Evolutionary conservation across 768 basidiomycete species (phyloP).

Genomic region (Dacryopinax primogenitus): DNA sequence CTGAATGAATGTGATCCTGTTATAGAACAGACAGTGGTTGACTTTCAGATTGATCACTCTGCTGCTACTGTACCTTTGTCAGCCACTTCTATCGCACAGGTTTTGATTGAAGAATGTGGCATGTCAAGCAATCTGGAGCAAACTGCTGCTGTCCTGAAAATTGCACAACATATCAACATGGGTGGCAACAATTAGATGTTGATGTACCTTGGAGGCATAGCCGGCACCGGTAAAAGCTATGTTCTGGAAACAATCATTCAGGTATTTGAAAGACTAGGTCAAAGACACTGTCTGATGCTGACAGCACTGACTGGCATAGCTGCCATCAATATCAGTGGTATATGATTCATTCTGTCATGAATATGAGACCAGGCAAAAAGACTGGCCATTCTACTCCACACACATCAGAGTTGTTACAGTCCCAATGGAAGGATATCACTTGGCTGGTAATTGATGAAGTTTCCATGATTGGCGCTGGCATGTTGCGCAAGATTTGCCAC

Average conservation of each 20-base stretch:
- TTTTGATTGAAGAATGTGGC: not conserved
- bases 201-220: conserved; percentile 15
- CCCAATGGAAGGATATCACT: not conserved
- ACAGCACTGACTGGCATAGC: not conserved
- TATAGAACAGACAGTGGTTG: not conserved
- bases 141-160: conserved; percentile 10
- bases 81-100: not conserved
- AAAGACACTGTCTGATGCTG: conserved; percentile 8
- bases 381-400: not conserved
- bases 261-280: conserved; percentile 3
- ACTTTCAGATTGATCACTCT: not conserved
- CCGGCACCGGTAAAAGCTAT: conserved; percentile 14
- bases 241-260: conserved; percentile 10
- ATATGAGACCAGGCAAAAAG: not conserved
- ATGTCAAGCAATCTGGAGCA: conserved; percentile 10
- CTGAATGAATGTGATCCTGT: not conserved
- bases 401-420: not conserved
- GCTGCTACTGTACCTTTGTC: not conserved
- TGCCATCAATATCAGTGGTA: not conserved
- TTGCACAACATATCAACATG: conserved; percentile 4
- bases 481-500: not conserved
- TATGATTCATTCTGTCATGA: not conserved
- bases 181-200: not conserved
- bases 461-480: not conserved
- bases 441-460: not conserved